Percentiles rank a stretch among this genome's conserved stretches.
These are phyloP conservation scores for Parachlorella kessleri DNA, from an alignment of 139 green algal species.

Conservation along the genomic window DNA sequence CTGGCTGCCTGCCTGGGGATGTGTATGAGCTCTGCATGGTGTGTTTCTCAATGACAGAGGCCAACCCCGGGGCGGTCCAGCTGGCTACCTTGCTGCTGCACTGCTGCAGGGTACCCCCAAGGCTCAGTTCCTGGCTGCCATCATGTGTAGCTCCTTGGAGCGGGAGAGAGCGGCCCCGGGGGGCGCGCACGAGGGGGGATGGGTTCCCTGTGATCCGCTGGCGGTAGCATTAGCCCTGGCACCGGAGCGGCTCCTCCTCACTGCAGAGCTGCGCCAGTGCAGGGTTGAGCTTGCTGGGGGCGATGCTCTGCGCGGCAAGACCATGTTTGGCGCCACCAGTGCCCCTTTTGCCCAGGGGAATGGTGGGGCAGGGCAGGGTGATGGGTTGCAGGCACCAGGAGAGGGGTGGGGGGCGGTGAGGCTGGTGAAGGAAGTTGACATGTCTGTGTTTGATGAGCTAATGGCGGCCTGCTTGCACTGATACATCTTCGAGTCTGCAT, in stretches of 20 bases:
- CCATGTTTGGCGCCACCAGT: too few species aligned
- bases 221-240: conserved; percentile 22
- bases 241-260: conserved; percentile 5
- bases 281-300: conserved; percentile 29
- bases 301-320: too few species aligned
- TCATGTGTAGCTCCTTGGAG: conserved; percentile 23
- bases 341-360: background rate
- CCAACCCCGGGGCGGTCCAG: too few species aligned
- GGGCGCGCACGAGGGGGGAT: background rate
- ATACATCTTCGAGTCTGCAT: too few species aligned
- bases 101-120: conserved; percentile 26
- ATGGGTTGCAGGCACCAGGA: background rate
- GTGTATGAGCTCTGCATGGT: too few species aligned
- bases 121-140: conserved; percentile 18
- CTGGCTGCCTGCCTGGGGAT: too few species aligned
- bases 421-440: background rate
- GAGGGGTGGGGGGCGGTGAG: background rate
- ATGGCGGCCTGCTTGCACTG: too few species aligned
- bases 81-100: too few species aligned
- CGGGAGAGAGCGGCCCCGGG: conserved; percentile 6
- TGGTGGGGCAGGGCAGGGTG: background rate
- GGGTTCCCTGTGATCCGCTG: conserved; percentile 37
- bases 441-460: background rate
- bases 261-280: conserved; percentile 12
- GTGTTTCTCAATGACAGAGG: too few species aligned